Base-by-base conservation (phyloP, 345 rosid genomes). In the Physaria fendleri region DNA sequence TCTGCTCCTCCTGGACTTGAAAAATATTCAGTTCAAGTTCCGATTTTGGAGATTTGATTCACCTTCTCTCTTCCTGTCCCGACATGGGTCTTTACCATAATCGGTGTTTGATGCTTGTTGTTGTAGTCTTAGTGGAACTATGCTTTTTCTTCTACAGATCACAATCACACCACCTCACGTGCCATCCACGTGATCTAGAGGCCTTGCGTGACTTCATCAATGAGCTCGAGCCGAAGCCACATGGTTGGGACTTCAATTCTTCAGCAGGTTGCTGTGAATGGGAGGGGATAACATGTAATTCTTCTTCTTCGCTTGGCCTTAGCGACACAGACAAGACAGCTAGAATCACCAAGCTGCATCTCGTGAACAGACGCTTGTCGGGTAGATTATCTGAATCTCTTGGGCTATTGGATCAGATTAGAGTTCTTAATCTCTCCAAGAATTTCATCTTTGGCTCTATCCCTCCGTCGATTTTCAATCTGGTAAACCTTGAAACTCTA, bases 241-340 rank as follows among this genome's bases (percentile, higher is more conserved):
- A 45, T 11, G 76, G 71, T 6, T 83, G 87, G 85, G 17, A 8
- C 3, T 5, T 42, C 7, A 77, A 63, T 57, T 54, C 66, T 7
- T 74, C 79, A 4, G 10, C 39, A 28, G 71, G 76, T 52, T 86
- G 90, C 69, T 80, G 95, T 53, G 6, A 53, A 23, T 82, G 86
- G 86, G 40, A 20, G 0, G 95, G 90, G 52, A 56, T 83, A 69
- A 51, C 69, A 25, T 82, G 87, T 52, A 62, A 66, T 14, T 57
- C 84, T 59, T 56, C 79, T 9, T 69, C 82, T 64, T 74, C 80
- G 15, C 76, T 73, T 33, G 29, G 65, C 37, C 64, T 65, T 18
- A 50, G 56, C 33, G 50, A 64, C 44, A 17, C 60, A 5, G 1
- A 32, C 27, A 14, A 37, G 23, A 17, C 17, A 16, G 69, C 73